A percentile compares a stretch with the other conserved stretches of the same genome.
phyloP scores from a whole-genome alignment of 2,329 filamentous ascomycete species.

The Pyricularia grisea region DNA sequence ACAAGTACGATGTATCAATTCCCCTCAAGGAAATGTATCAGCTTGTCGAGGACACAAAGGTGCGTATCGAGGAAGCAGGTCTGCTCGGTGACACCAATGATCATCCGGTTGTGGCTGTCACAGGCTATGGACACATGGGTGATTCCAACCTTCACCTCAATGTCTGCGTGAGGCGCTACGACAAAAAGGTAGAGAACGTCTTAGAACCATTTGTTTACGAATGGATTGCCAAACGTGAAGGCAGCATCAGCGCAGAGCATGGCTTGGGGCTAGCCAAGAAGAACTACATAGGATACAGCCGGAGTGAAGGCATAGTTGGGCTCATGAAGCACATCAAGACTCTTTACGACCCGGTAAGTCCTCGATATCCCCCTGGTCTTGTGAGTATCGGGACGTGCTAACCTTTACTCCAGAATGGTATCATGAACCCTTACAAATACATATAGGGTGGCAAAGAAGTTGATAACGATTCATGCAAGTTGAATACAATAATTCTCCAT shows the following conservation, averaged over 20 bases:
- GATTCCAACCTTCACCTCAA: constrained; percentile 95
- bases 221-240: constrained; percentile 81
- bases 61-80: constrained; percentile 61
- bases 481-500: background rate
- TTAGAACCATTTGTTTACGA: constrained; percentile 96
- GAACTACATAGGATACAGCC: constrained; percentile 87
- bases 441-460: constrained; percentile 36
- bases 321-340: constrained; percentile 95
- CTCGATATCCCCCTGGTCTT: background rate
- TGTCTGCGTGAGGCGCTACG: constrained; percentile 71
- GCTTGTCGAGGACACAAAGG: constrained; percentile 77
- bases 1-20: constrained; percentile 98
- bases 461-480: background rate
- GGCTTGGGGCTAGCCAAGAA: constrained; percentile 93
- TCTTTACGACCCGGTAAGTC: constrained; percentile 83
- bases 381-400: constrained; percentile 3
- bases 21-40: constrained; percentile 79
- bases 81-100: constrained; percentile 68
- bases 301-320: constrained; percentile 74
- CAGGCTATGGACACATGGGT: constrained; percentile 97
- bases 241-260: constrained; percentile 95
- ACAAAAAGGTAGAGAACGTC: constrained; percentile 74
- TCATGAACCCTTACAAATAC: constrained; percentile 99
- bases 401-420: constrained; percentile 61
- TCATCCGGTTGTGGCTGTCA: constrained; percentile 76